Evolutionary conservation across 495 filamentous ascomycete species (phyloP).

Genomic region (Tetracladium marchalianum): DNA sequence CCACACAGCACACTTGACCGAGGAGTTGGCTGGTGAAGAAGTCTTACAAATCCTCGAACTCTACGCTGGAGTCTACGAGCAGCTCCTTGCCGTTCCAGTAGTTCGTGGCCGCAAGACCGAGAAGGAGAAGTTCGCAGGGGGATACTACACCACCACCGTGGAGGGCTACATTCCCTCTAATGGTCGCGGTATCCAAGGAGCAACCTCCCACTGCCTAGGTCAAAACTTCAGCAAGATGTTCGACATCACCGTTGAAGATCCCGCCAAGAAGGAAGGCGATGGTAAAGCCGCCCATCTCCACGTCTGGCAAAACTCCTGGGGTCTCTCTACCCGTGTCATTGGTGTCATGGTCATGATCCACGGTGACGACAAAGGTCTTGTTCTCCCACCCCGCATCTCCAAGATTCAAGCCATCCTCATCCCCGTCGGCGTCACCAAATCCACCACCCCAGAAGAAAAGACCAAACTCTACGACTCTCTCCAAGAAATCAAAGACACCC

Average conservation of each 20-base stretch:
- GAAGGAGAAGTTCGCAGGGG: conserved; percentile 95
- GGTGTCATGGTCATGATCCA: conserved; percentile 98
- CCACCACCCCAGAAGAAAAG: conserved; percentile 67
- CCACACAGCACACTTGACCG: conserved; percentile 86
- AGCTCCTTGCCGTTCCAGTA: conserved; percentile 89
- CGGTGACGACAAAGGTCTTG: conserved; percentile 85
- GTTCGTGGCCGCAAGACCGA: conserved; percentile 84
- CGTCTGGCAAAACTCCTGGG: conserved; percentile 99
- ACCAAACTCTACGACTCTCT: conserved; percentile 60
- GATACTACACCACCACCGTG: conserved; percentile 87
- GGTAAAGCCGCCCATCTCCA: conserved; percentile 50
- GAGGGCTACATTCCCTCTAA: conserved; percentile 93
- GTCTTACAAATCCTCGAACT: conserved; percentile 88
- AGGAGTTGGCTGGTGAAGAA: conserved; percentile 67
- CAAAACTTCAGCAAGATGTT: conserved; percentile 99
- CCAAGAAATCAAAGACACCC: conserved; percentile 50
- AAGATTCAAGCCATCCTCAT: conserved; percentile 77
- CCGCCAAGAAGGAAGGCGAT: conserved; percentile 63
- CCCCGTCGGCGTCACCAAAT: conserved; percentile 88
- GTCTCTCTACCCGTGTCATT: conserved; percentile 87
- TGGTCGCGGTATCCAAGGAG: conserved; percentile 93
- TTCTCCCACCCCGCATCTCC: conserved; percentile 85
- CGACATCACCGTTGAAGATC: conserved; percentile 91
- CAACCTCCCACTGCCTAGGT: conserved; percentile 85
- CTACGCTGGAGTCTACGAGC: conserved; percentile 81